Base-by-base conservation (phyloP, 2,329 filamentous ascomycete genomes). In the Aspergillus aculeatinus region DNA sequence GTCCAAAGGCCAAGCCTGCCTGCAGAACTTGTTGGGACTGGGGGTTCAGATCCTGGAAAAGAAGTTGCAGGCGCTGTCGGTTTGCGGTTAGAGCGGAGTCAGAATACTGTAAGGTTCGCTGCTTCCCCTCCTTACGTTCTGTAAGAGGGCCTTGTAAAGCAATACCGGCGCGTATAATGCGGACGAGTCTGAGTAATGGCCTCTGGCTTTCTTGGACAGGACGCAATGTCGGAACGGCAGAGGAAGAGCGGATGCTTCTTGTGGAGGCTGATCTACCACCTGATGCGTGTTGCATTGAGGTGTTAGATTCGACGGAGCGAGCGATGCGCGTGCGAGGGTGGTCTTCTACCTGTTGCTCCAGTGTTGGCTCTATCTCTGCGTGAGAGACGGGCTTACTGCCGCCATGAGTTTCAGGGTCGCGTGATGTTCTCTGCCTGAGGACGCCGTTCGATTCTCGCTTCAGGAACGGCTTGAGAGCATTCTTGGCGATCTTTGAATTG, bases 1-100 rank as follows among this genome's bases (percentile, higher is more conserved):
- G 77, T 9, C 76, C 79, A 63, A 81, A 73, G 10, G 74, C 68
- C 49, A 80, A 66, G 29, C 75, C 77, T 50, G 74, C 76, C 60
- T 74, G 71, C 58, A 81, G 59, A 61, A 79, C 75, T 62, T 75
- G 70, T 64, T 74, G 70, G 21, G 74, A 77, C 3, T 74, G 70
- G 9, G 68, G 63, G 48, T 73, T 69, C 51, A 80, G 75, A n/a
- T 72, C 75, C 49, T 64, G 60, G 60, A 79, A 78, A 23, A 75
- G 61, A 29, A 67, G 48, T 50, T 79, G 74, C 21, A 77, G 52
- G 2, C 71, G 71, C 57, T 68, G 65, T 58, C 70, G 70, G 16
- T 68, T 64, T 52, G 61, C 59, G 27, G 66, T 66, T 14, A 68
- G 48, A 33, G 67, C 58, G n/a, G 49, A 56, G 35, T 60, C 61